These are phyloP conservation scores for Suillus plorans DNA, from an alignment of 768 basidiomycete genomes.

Conservation along the genomic window DNA sequence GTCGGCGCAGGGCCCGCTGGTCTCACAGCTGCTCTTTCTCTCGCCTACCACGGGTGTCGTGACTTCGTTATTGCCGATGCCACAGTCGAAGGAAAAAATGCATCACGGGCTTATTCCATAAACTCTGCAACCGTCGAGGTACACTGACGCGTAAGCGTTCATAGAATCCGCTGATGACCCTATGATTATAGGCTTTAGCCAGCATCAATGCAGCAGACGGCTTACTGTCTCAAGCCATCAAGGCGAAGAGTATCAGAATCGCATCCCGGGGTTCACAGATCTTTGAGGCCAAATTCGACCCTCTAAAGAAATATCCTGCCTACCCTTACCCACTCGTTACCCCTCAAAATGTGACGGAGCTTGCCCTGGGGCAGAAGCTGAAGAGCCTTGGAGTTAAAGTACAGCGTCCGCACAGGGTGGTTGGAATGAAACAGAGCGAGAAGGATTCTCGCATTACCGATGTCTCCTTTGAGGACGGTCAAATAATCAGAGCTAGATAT, in stretches of 20 bases:
- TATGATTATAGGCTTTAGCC: conserved; percentile 41
- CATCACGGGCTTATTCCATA: conserved; percentile 42
- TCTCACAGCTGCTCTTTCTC: conserved; percentile 45
- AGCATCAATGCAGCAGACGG: conserved; percentile 37
- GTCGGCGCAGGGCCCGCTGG: conserved; percentile 53
- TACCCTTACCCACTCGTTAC: conserved; percentile 45
- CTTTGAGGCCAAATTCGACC: conserved; percentile 29
- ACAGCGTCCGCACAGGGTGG: conserved; percentile 38
- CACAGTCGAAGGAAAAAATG: conserved; percentile 22
- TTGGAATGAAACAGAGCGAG: conserved; percentile 33
- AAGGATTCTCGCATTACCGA: conserved; percentile 30
- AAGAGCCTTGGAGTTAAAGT: conserved; percentile 34
- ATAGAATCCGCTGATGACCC: not conserved
- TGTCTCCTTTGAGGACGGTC: conserved; percentile 47
- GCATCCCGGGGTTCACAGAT: conserved; percentile 31
- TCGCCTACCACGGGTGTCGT: conserved; percentile 32
- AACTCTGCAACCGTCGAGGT: conserved; percentile 53
- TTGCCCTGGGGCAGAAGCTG: conserved; percentile 35
- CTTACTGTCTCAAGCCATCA: conserved; percentile 29
- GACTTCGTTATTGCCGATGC: conserved; percentile 39
- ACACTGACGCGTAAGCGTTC: not conserved
- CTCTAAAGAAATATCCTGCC: conserved; percentile 39
- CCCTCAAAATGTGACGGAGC: conserved; percentile 46
- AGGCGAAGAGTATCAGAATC: conserved; percentile 26
- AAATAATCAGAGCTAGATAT: conserved; percentile 41